Evolutionary conservation across 2,329 filamentous ascomycete species (phyloP).

Genomic region (Macrophomina pseudophaseolina): DNA sequence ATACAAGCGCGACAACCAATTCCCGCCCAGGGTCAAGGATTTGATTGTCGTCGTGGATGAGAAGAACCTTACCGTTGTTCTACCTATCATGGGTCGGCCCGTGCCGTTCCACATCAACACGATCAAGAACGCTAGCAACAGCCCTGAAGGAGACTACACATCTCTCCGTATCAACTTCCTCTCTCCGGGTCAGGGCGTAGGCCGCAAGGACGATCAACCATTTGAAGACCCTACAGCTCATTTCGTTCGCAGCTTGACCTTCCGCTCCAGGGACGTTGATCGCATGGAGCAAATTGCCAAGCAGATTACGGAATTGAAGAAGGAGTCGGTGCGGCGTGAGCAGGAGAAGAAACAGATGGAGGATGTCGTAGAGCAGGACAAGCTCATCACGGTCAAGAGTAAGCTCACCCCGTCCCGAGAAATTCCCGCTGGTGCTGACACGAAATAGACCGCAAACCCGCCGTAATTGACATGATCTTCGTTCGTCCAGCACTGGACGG

Average conservation of each 20-base stretch:
- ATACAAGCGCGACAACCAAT: constrained; percentile 96
- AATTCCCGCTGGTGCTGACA: background rate
- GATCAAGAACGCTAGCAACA: constrained; percentile 99
- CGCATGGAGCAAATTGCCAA: constrained; percentile 89
- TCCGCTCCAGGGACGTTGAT: constrained; percentile 86
- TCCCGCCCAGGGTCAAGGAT: constrained; percentile 81
- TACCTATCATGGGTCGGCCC: constrained; percentile 96
- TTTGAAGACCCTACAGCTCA: constrained; percentile 96
- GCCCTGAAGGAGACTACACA: constrained; percentile 90
- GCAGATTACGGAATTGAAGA: constrained; percentile 95
- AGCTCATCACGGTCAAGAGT: constrained; percentile 93
- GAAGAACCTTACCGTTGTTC: constrained; percentile 87
- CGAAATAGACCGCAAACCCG: constrained; percentile 78
- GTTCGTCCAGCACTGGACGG: constrained; percentile 94
- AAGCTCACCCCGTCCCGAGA: constrained; percentile 43
- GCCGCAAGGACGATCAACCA: constrained; percentile 94
- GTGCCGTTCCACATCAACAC: constrained; percentile 98
- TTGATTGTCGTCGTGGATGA: constrained; percentile 87
- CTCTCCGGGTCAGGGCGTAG: constrained; percentile 95
- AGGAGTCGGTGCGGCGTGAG: constrained; percentile 86
- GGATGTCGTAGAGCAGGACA: constrained; percentile 98
- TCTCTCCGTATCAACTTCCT: constrained; percentile 97
- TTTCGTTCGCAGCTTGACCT: constrained; percentile 93
- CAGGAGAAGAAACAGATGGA: constrained; percentile 99
- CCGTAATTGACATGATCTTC: constrained; percentile 91